Conservation (phyloP, 768 basidiomycete species). For the Boletus huronensis region DNA sequence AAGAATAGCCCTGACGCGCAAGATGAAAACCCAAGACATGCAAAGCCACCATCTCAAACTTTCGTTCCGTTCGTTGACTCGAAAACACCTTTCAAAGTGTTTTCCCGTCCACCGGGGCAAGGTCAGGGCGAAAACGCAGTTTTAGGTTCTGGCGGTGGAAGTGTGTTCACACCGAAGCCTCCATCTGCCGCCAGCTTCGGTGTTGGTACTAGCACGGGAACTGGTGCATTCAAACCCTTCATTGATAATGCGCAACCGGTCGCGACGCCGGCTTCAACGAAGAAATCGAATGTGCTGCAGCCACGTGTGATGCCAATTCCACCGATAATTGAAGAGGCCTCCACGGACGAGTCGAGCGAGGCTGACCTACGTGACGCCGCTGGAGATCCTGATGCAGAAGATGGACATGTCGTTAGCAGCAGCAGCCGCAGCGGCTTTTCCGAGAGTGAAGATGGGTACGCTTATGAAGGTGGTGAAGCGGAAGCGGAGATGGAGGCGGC, state of each 20-base stretch:
- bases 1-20: slow-evolving; percentile 16
- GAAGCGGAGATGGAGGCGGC: slow-evolving; percentile 28
- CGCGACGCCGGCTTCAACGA: slow-evolving; percentile 18
- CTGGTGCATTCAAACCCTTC: slow-evolving; percentile 38
- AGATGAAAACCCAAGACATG: slow-evolving; percentile 17
- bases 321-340: slow-evolving; percentile 25
- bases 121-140: slow-evolving; percentile 40
- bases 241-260: slow-evolving; percentile 21
- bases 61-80: slow-evolving; percentile 41
- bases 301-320: slow-evolving; percentile 16
- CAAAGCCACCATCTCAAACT: slow-evolving; percentile 31
- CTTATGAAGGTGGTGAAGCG: slow-evolving; percentile 27
- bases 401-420: slow-evolving; percentile 23
- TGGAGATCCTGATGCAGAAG: slow-evolving; percentile 24
- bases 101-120: slow-evolving; percentile 56
- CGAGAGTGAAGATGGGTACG: slow-evolving; percentile 35
- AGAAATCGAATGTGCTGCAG: slow-evolving; percentile 19
- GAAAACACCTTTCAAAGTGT: slow-evolving; percentile 53
- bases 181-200: slow-evolving; percentile 9
- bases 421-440: slow-evolving; percentile 31
- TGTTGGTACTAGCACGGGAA: slow-evolving; percentile 1
- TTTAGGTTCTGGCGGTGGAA: slow-evolving; percentile 17
- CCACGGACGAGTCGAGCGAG: slow-evolving; percentile 35
- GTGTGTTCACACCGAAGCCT: slow-evolving; percentile 46
- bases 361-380: slow-evolving; percentile 16